Evolutionary conservation across 768 basidiomycete genomes (phyloP), one percentile per base, ranked within the genome.

Genomic region (Gymnopilus dilepis): DNA sequence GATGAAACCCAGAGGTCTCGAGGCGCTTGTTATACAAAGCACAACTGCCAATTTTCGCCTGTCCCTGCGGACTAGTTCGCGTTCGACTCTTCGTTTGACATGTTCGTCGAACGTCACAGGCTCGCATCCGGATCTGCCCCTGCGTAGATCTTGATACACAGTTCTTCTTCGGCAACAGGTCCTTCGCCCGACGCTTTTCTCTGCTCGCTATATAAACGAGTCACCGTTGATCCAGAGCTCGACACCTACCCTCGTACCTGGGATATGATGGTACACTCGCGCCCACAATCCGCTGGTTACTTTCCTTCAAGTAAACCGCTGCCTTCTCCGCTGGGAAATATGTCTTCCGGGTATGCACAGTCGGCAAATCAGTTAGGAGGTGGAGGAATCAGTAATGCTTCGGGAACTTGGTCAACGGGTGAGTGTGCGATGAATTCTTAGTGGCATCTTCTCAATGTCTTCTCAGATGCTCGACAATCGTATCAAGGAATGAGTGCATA

Each of bases 81-180:
- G 45, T 52, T 66, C 61, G 19, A 53, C 48, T 64, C 52, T 56
- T 59, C 51, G 30, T 58, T 64, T 63, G 62, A 62, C 65, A 62
- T 59, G 37, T 62, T 54, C 48, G 59, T 58, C 52, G 52, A 66
- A 66, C 65, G 65, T 68, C 67, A 66, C 60, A 63, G 64, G 59
- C 41, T 62, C 47, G 34, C 42, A 47, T 57, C 58, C 53, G 45
- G 53, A 63, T 63, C 67, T 66, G 38, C 58, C 62, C 62, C 65
- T 66, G 60, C 64, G 63, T 61, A 59, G 66, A 70, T 70, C 69
- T 67, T 57, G 59, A 65, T 58, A n/a, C n/a, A n/a, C n/a, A 58
- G 51, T 47, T 66, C 56, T 45, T 68, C 57, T 58, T 64, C 65
- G 66, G 65, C 58, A 62, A 53, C 47, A 33, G 42, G 37, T 56